Evolutionary conservation across 768 basidiomycete genomes (phyloP).

Genomic region (Lactarius quietus): DNA sequence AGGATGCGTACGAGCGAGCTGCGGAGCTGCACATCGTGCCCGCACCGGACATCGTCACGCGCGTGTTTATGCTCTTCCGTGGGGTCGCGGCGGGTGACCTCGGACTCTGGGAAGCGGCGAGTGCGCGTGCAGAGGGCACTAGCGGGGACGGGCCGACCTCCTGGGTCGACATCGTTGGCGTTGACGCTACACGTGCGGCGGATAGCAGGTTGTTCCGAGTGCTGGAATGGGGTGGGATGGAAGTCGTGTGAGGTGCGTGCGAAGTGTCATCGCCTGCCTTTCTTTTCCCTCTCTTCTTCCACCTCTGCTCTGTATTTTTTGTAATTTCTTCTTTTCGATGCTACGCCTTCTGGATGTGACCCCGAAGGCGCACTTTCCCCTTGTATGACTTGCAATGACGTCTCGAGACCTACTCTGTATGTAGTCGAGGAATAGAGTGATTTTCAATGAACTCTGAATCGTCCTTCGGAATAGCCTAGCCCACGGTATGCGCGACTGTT

Average conservation of each 20-base stretch:
- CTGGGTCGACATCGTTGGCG: conserved; percentile 39
- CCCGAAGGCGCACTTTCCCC: too few species aligned
- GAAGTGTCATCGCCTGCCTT: not conserved
- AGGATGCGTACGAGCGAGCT: conserved; percentile 40
- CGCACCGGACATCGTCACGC: conserved; percentile 41
- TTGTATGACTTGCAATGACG: too few species aligned
- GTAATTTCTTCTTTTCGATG: too few species aligned
- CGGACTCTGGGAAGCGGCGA: conserved; percentile 29
- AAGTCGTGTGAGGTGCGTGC: not conserved
- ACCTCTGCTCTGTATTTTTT: too few species aligned
- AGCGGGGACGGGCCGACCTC: conserved; percentile 24
- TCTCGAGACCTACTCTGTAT: too few species aligned
- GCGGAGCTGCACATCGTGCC: conserved; percentile 28
- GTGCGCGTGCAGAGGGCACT: conserved; percentile 23
- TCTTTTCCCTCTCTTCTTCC: too few species aligned
- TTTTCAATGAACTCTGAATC: too few species aligned
- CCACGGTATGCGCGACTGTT: too few species aligned
- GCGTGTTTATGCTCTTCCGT: conserved; percentile 48
- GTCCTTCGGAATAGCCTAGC: too few species aligned
- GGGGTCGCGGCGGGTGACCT: conserved; percentile 33
- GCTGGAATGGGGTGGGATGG: conserved; percentile 43
- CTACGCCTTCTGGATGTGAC: too few species aligned
- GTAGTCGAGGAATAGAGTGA: too few species aligned
- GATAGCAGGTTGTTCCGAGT: conserved; percentile 38
- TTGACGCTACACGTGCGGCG: conserved; percentile 30